Base-by-base conservation (phyloP, 495 filamentous ascomycete genomes). In the Podospora tetraspora region DNA sequence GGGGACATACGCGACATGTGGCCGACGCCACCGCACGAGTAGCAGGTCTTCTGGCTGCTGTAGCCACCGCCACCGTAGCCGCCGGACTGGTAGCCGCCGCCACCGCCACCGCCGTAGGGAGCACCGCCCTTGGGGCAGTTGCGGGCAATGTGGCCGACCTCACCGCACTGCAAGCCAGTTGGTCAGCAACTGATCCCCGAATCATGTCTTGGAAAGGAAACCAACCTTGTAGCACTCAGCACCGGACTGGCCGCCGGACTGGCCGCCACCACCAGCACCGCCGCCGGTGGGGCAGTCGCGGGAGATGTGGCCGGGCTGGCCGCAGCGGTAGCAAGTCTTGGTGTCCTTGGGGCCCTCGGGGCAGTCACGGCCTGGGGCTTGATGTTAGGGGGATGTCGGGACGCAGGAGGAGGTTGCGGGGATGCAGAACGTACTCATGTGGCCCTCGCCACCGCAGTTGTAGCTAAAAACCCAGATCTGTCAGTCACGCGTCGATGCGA, bases 251-350 rank as follows among this genome's bases (percentile, higher is more conserved):
- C 76, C 74, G 58, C 78, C 79, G 65, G 78, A 83, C 66, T 82
- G 78, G 66, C 81, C 84, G 63, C 81, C 78, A 63, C 80, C 78
- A 63, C 78, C 79, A 66, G 78, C 83, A 66, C 82, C 79, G 66
- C 80, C 84, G 71, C 76, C 75, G 59, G 81, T 84, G 66, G 83
- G 81, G 84, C 96, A 99, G 70, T 99, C 95, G 73, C 95, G 94
- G 70, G 91, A 94, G 78, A 99, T 89, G 84, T 99, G 95, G 61
- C 95, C 95, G 66, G 86, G 79, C 75, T 89, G 85, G 74, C 90
- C 91, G 84, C 94, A 98, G 70, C 92, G 89, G 84, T 98, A 99
- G 89, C 95, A 99, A 43, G 91, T 88, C 84, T 97, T 96, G 82
- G 75, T 76, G 57, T 97, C 93, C 86, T 97, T 97, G 59, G 89